Conservation (phyloP, 768 basidiomycete genomes). For the Tylopilus subfusipes region DNA sequence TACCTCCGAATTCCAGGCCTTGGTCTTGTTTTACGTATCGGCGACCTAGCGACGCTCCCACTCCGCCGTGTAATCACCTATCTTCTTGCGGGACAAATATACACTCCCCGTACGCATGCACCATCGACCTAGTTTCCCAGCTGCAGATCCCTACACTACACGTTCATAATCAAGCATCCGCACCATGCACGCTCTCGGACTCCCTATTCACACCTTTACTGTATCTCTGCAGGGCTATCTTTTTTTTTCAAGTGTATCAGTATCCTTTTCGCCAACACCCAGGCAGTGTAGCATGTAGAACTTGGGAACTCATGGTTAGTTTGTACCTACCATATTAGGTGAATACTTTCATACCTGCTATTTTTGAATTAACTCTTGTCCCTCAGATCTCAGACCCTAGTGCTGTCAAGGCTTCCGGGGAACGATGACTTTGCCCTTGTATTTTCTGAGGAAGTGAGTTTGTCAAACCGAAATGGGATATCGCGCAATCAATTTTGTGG, state of each 20-base stretch:
- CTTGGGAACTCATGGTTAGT: not conserved
- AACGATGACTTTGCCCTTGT: constrained; percentile 21
- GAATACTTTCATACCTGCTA: constrained; percentile 28
- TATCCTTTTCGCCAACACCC: constrained; percentile 3
- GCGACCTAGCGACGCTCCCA: constrained; percentile 29
- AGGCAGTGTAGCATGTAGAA: not conserved
- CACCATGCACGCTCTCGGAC: constrained; percentile 9
- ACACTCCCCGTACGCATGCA: constrained; percentile 16
- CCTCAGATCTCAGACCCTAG: not conserved
- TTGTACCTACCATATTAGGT: constrained; percentile 28
- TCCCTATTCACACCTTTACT: not conserved
- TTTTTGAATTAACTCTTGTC: constrained; percentile 20
- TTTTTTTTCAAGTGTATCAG: constrained; percentile 17
- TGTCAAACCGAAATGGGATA: constrained; percentile 14
- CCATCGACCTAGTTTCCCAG: constrained; percentile 13
- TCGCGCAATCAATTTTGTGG: not conserved
- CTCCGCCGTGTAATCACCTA: constrained; percentile 23
- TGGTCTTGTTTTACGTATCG: constrained; percentile 27
- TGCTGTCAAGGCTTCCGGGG: not conserved
- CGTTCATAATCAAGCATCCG: not conserved
- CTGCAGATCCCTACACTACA: not conserved
- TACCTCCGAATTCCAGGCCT: constrained; percentile 28
- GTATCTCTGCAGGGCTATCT: constrained; percentile 10
- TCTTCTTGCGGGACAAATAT: constrained; percentile 25
- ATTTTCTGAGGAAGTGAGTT: constrained; percentile 22